Evolutionary conservation across 1,284 basidiomycete species (phyloP), one percentile per base, ranked within the genome.

Genomic region (Dichomitus squalens): DNA sequence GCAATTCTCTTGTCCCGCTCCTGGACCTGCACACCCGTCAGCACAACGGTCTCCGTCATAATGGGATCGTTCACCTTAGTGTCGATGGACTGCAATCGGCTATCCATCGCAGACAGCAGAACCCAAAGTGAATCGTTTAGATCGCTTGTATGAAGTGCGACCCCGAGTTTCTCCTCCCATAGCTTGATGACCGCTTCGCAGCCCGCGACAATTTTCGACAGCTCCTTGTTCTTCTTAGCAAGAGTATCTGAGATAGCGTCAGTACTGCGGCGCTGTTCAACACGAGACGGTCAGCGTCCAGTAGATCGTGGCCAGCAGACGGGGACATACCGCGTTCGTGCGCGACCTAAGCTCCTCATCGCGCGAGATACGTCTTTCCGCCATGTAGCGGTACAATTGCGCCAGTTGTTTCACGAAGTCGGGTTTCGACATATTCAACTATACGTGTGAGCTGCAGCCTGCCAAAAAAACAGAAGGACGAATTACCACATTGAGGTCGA

Each of bases 361-460:
- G 21, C 35, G 43, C 16, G 25, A 16, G 41, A 39, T 43, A 33
- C 46, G 52, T 1, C 41, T 29, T 14, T 47, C 34, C 8, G 20
- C 41, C 5, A 46, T 35, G 8, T 11, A 8, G 11, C 43, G 23
- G n/a, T 44, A 27, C 41, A 35, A 47, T 1, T 27, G 41, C n/a
- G 38, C 20, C 33, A 53, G 43, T 14, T 25, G 21, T 21, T 53
- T 35, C 4, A 47, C 43, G 27, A 53, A 29, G 4, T n/a, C 4
- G 34, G 52, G 52, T 5, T 44, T 25, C 34, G 38, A 36, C 9
- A 47, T 35, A n/a, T 46, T 53, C n/a, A 53, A 18, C 52, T 53
- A 21, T 7, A 41, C 27, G n/a, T n/a, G n/a, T n/a, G n/a, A n/a
- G n/a, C n/a, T n/a, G n/a, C n/a, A n/a, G n/a, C n/a, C n/a, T n/a